Evolutionary conservation across 1,284 basidiomycete genomes (phyloP).

Genomic region (Exsudoporus floridanus): DNA sequence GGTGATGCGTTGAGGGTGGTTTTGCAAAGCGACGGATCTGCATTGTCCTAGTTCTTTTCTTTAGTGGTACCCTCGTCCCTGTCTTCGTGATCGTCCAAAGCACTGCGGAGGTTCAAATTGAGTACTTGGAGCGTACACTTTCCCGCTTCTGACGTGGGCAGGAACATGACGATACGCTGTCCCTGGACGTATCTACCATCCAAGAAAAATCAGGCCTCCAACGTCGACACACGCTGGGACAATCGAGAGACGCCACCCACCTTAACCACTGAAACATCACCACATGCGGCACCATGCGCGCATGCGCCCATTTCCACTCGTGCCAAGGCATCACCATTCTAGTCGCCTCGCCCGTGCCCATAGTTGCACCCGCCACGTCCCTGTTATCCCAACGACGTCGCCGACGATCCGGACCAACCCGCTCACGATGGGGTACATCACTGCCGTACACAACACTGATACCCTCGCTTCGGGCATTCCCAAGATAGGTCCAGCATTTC

Average conservation of each 20-base stretch:
- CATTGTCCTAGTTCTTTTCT: background rate
- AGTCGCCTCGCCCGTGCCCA: background rate
- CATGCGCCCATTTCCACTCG: slow-evolving; percentile 45
- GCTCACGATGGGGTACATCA: slow-evolving; percentile 23
- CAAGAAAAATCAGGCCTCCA: background rate
- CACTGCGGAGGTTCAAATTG: slow-evolving; percentile 39
- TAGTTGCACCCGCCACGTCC: background rate
- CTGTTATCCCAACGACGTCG: slow-evolving; percentile 46
- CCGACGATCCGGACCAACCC: slow-evolving; percentile 51
- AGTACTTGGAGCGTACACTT: slow-evolving; percentile 32
- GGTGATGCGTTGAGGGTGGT: slow-evolving; percentile 6
- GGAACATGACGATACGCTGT: slow-evolving; percentile 38
- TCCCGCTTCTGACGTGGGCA: slow-evolving; percentile 14
- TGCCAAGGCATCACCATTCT: slow-evolving; percentile 38
- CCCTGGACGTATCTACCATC: slow-evolving; percentile 46
- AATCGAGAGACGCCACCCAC: slow-evolving; percentile 18
- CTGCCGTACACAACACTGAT: slow-evolving; percentile 25
- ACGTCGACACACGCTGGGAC: too few relatives aligned
- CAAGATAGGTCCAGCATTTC: too few relatives aligned
- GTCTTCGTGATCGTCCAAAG: background rate
- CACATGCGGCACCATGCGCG: slow-evolving; percentile 39
- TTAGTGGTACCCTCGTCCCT: background rate
- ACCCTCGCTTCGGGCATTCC: slow-evolving; percentile 31
- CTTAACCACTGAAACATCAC: slow-evolving; percentile 40
- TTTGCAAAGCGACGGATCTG: background rate